Percentiles rank a stretch among this genome's conserved stretches.
Evolutionary conservation across 2,329 filamentous ascomycete genomes (phyloP).

Genomic region (Cadophora malorum): DNA sequence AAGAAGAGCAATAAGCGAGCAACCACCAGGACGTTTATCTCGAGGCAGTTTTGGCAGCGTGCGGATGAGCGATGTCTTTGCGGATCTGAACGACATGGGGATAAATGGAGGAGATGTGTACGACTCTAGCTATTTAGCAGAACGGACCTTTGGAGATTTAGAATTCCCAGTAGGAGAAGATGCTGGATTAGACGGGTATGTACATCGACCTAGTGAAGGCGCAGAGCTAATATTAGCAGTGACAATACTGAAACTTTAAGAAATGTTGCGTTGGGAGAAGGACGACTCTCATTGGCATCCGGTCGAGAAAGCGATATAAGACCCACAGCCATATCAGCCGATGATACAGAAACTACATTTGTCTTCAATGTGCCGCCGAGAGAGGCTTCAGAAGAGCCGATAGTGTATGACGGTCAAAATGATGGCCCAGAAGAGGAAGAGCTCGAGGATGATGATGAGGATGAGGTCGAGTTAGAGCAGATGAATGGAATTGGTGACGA

Average conservation of each 20-base stretch:
- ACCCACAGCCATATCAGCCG: slow-evolving; percentile 35
- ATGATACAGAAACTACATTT: slow-evolving; percentile 46
- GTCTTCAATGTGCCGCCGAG: slow-evolving; percentile 43
- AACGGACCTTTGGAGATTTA: slow-evolving; percentile 35
- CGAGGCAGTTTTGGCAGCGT: slow-evolving; percentile 56
- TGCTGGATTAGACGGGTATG: slow-evolving; percentile 16
- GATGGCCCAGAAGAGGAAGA: slow-evolving; percentile 17
- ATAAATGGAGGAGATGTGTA: slow-evolving; percentile 32
- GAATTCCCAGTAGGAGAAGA: slow-evolving; percentile 26
- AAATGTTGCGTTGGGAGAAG: slow-evolving; percentile 29
- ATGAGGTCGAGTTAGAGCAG: slow-evolving; percentile 32
- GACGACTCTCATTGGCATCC: slow-evolving; percentile 32
- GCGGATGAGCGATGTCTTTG: slow-evolving; percentile 60
- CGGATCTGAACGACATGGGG: slow-evolving; percentile 40
- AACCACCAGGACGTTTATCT: slow-evolving; percentile 53
- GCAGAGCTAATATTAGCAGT: slow-evolving; percentile 28
- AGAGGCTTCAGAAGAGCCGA: slow-evolving; percentile 31
- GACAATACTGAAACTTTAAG: slow-evolving; percentile 39
- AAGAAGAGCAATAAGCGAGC: slow-evolving; percentile 57
- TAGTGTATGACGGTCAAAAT: slow-evolving; percentile 10
- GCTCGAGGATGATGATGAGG: neutral
- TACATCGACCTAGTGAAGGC: neutral
- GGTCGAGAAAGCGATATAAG: slow-evolving; percentile 43
- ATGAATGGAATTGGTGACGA: slow-evolving; percentile 32
- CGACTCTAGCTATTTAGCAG: slow-evolving; percentile 42